These are phyloP conservation scores for Tillandsia leiboldiana DNA, from an alignment of 176 grass and related monocot species.

Conservation along the genomic window DNA sequence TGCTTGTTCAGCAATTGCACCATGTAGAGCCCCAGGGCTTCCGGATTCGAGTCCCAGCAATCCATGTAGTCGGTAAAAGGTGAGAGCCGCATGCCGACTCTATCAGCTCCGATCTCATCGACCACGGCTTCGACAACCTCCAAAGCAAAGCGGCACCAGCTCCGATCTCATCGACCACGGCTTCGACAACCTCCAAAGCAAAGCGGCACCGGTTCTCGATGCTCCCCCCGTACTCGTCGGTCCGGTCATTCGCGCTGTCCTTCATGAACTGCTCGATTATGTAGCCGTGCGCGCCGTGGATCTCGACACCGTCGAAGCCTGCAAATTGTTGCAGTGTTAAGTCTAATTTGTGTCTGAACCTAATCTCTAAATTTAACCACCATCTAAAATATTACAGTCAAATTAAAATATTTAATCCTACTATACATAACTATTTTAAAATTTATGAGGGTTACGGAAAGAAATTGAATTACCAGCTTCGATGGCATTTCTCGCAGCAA, in stretches of 20 bases:
- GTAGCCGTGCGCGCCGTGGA: conserved; percentile 44
- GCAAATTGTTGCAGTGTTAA: background rate
- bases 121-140: conserved; percentile 25
- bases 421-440: too few relatives aligned
- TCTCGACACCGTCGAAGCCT: conserved; percentile 52
- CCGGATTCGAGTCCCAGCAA: background rate
- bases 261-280: conserved; percentile 57
- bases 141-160: conserved; percentile 35
- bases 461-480: conserved; percentile 32
- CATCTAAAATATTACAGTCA: too few relatives aligned
- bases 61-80: conserved; percentile 9
- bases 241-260: conserved; percentile 38
- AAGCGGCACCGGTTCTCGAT: conserved; percentile 36
- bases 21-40: background rate
- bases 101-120: conserved; percentile 20
- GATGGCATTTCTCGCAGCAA: conserved; percentile 47
- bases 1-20: background rate
- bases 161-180: conserved; percentile 25
- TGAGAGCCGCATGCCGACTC: conserved; percentile 23
- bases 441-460: background rate
- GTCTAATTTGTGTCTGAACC: background rate
- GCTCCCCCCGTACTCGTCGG: conserved; percentile 33
- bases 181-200: conserved; percentile 32
- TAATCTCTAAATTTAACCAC: too few relatives aligned
- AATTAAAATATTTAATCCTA: too few relatives aligned